Evolutionary conservation across 2,329 filamentous ascomycete species (phyloP), one percentile per base, ranked within the genome.

Genomic region (Botrytis cinerea): DNA sequence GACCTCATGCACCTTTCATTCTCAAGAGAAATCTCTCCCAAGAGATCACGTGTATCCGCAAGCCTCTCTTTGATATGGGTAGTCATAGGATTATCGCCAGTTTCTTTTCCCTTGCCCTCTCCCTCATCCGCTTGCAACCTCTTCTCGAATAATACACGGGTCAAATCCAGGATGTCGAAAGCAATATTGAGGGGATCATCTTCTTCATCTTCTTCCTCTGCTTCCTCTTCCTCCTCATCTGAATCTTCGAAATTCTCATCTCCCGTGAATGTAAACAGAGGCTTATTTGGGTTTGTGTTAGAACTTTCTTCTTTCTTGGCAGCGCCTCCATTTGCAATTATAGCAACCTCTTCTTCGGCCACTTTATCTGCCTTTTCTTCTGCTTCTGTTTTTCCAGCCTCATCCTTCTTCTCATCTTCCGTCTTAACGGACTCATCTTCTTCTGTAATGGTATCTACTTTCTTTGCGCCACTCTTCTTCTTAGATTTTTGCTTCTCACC

Each of bases 11-110:
- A 90, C 85, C 92, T 91, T 83, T 98, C 96, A 78, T 96, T 97
- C 84, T 99, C 96, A 43, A 99, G 86, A n/a, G 93, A 97, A 75
- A 99, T 98, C 83, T 99, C 96, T 16, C 95, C 93, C 75, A 98
- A 92, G 73, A 97, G 88, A 81, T 98, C 95, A 81, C 98, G 94
- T 14, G 94, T 97, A 81, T 99, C 96, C 75, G 94, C 68, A 82
- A 80, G 9, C 73, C 94, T 90, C 83, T 97, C 93, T 83, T 94
- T 95, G 80, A 95, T 86, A 75, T 92, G 89, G 76, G 87, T 84
- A 32, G 83, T 79, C 75, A 84, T 82, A 59, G 83, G 79, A 7
- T 81, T 80, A 73, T 82, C 78, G 38, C 77, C 82, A 35, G 74
- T 74, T 10, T 83, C 83, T 78, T 88, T 89, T 69, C 83, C 85